These are phyloP conservation scores for Astrothelium subdiscretum DNA, from an alignment of 495 filamentous ascomycete genomes.

Conservation along the genomic window DNA sequence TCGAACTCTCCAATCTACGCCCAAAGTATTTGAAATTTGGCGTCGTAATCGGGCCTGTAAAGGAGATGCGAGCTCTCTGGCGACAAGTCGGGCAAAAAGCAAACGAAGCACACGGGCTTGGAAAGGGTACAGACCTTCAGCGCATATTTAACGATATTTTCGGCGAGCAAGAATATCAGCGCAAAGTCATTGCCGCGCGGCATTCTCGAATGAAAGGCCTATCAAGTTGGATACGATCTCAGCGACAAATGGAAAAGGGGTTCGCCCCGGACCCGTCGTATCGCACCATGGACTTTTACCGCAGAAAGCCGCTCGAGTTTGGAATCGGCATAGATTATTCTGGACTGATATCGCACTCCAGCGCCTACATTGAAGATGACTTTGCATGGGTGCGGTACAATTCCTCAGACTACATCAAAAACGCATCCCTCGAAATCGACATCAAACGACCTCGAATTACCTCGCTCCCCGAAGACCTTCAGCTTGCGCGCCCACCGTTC, in stretches of 20 bases:
- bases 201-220: constrained; percentile 2
- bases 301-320: constrained; percentile 29
- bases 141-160: constrained; percentile 45
- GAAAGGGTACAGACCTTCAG: constrained; percentile 18
- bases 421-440: background rate
- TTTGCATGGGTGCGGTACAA: constrained; percentile 4
- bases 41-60: constrained; percentile 5
- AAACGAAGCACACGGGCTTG: no score
- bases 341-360: constrained; percentile 38
- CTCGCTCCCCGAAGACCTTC: background rate
- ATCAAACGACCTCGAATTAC: background rate
- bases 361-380: constrained; percentile 12
- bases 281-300: constrained; percentile 3
- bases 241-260: constrained; percentile 31
- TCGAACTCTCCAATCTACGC: background rate
- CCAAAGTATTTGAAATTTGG: constrained; percentile 10
- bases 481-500: background rate
- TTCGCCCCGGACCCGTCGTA: constrained; percentile 5
- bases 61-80: constrained; percentile 12
- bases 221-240: constrained; percentile 5
- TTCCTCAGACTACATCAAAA: background rate
- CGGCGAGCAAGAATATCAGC: constrained; percentile 46
- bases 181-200: constrained; percentile 30
- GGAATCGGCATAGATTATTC: constrained; percentile 48
- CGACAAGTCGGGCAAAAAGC: constrained; percentile 4